Evolutionary conservation across 2,329 filamentous ascomycete species (phyloP).

Genomic region (Tolypocladium nubicola): DNA sequence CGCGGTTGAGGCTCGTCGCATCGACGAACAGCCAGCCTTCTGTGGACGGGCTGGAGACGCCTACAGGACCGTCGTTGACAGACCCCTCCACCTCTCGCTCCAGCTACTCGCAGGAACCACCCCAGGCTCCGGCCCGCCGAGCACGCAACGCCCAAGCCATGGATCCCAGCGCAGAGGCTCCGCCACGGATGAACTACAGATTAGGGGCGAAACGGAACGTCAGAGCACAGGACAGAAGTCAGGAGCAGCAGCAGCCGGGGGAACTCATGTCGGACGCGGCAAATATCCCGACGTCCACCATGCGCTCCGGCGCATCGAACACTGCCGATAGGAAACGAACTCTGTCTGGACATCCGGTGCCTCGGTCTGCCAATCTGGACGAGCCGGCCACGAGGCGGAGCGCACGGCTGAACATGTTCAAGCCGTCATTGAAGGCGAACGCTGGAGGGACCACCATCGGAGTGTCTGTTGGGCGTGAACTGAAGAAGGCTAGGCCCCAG

Average conservation of each 20-base stretch:
- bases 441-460: slow-evolving; percentile 46
- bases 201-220: slow-evolving; percentile 32
- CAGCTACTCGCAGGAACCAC: slow-evolving; percentile 28
- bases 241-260: slow-evolving; percentile 10
- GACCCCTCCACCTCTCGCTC: slow-evolving; percentile 13
- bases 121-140: slow-evolving; percentile 41
- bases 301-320: slow-evolving; percentile 25
- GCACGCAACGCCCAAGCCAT: slow-evolving; percentile 41
- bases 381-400: slow-evolving; percentile 58
- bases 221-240: slow-evolving; percentile 24
- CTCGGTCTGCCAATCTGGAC: slow-evolving; percentile 38
- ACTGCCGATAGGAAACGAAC: slow-evolving; percentile 72
- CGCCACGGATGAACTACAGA: slow-evolving; percentile 54
- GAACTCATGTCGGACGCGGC: slow-evolving; percentile 33
- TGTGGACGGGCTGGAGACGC: slow-evolving; percentile 55
- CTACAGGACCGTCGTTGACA: slow-evolving; percentile 21
- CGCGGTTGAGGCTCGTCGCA: slow-evolving; percentile 33
- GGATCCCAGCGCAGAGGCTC: slow-evolving; percentile 44
- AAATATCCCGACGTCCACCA: slow-evolving; percentile 23
- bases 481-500: slow-evolving; percentile 76
- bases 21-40: slow-evolving; percentile 25
- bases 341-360: slow-evolving; percentile 71
- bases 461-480: slow-evolving; percentile 51
- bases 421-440: slow-evolving; percentile 57
- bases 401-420: slow-evolving; percentile 58